These are phyloP conservation scores for Posidonia oceanica DNA, from an alignment of 116 monocot species.

Conservation along the genomic window DNA sequence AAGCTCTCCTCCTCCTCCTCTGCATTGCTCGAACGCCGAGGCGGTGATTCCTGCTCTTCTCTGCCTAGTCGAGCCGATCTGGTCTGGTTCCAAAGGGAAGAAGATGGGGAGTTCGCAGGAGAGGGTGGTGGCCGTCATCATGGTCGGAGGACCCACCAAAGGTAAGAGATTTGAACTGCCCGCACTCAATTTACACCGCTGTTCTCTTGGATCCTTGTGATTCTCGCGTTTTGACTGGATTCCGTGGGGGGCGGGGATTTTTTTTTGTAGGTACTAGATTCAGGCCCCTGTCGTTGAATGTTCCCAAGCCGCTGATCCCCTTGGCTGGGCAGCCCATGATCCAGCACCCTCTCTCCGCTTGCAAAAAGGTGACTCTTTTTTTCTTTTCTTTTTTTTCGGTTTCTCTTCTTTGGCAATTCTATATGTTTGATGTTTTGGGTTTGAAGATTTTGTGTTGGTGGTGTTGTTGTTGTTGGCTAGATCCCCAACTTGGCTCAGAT, in stretches of 20 bases:
- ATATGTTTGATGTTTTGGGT: neutral
- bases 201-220: neutral
- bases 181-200: neutral
- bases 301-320: slow-evolving; percentile 82
- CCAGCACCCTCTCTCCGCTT: slow-evolving; percentile 79
- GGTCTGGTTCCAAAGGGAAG: too few relatives aligned
- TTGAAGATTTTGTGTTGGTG: neutral
- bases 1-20: neutral
- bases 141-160: slow-evolving; percentile 75
- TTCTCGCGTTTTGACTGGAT: neutral
- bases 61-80: neutral
- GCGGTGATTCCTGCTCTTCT: neutral
- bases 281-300: slow-evolving; percentile 71
- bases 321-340: slow-evolving; percentile 91
- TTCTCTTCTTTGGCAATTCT: neutral
- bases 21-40: too few relatives aligned
- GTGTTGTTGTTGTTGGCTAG: slow-evolving; percentile 16
- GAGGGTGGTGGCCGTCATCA: slow-evolving; percentile 62
- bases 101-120: slow-evolving; percentile 41
- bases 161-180: slow-evolving; percentile 4
- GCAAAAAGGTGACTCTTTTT: slow-evolving; percentile 22
- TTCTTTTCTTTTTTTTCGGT: neutral
- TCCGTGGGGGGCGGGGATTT: neutral
- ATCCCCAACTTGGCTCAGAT: slow-evolving; percentile 76
- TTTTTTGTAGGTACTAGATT: slow-evolving; percentile 59